Base-by-base conservation (phyloP, 129 eudicot species). In the Cynara cardunculus region DNA sequence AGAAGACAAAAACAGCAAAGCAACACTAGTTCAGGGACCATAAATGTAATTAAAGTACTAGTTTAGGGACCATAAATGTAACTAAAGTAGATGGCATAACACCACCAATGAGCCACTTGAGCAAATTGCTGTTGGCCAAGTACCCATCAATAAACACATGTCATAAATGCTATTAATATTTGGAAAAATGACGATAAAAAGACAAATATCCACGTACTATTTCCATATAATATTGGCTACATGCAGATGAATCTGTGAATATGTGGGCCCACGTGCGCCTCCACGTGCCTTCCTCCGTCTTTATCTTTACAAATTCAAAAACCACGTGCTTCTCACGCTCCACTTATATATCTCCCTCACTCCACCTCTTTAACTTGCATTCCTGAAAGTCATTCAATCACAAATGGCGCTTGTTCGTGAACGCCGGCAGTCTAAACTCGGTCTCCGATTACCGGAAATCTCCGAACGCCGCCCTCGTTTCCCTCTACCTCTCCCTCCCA, bases 391-490 rank as follows among this genome's bases (percentile, higher is more conserved):
- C 41, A 13, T 66, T 71, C 28, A 64, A 80, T 31, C 34, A 56
- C 27, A 91, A 56, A 93, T 94, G 98, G 97, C 94, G 35, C 73
- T 94, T 0, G 98, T 89, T 31, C 91, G 94, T 16, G 90, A 88
- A 32, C 95, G 97, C 85, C 92, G 97, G 16, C 98, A 88, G 61
- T 78, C 91, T n/a, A 94, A 87, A 39, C 95, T 94, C 75, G 87
- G 90, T 31, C 95, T 90, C 65, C 89, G 87, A 44, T 32, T 86
- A 61, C 91, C 89, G 16, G 92, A 89, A 19, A 67, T 69, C 25
- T 39, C 82, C 86, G 85, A 78, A 5, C 94, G 90, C 84, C 86
- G 87, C 78, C 89, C 91, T 9, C 86, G 90, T 0, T 86, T 85
- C 41, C 90, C 90, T 16, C 75, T 80, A 13, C 89, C 94, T 0